Conservation (phyloP, 2,329 filamentous ascomycete species). For the Anthostomella pinea region DNA sequence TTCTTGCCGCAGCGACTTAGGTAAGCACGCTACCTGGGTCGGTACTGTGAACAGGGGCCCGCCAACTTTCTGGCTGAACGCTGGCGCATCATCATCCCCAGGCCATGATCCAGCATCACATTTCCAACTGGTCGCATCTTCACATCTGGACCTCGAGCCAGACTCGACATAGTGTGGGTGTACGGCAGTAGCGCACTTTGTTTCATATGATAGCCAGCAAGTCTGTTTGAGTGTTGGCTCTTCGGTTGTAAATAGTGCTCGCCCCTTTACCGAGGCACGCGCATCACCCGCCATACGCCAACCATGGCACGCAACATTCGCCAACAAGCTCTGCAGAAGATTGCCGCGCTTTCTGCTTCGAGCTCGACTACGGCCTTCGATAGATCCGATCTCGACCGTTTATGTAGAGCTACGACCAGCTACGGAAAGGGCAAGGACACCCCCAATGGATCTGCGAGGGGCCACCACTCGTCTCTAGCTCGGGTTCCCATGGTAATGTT, state of each 20-base stretch:
- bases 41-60: too few species aligned
- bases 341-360: slow-evolving; percentile 59
- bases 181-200: too few species aligned
- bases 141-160: too few species aligned
- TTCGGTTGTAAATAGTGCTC: too few species aligned
- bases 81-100: too few species aligned
- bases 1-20: neutral
- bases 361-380: slow-evolving; percentile 54
- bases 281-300: slow-evolving; percentile 1
- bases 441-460: slow-evolving; percentile 47
- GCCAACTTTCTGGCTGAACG: neutral
- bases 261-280: too few species aligned
- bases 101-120: too few species aligned
- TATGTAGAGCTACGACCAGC: slow-evolving; percentile 56
- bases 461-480: slow-evolving; percentile 42
- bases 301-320: slow-evolving; percentile 56
- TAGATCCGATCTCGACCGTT: slow-evolving; percentile 59
- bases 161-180: too few species aligned
- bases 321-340: slow-evolving; percentile 62
- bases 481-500: slow-evolving; percentile 58
- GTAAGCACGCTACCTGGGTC: too few species aligned
- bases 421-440: slow-evolving; percentile 42
- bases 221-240: too few species aligned
- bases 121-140: too few species aligned
- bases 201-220: too few species aligned